phyloP scores from a whole-genome alignment of 768 basidiomycete species.

The Mrakia gelida region DNA sequence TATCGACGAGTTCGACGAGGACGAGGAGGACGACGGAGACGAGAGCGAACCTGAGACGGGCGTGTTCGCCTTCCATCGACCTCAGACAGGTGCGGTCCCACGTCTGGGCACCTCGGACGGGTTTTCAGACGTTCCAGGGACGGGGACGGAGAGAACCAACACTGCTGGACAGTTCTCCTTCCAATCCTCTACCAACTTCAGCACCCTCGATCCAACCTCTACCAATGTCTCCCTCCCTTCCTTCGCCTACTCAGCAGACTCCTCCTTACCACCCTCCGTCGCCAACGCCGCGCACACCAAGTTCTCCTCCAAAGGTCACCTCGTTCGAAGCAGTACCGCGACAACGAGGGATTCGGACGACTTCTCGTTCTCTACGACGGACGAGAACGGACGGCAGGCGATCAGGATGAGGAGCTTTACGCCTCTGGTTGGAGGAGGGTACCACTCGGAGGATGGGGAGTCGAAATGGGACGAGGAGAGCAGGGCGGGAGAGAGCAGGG shows the following conservation, averaged over 20 bases:
- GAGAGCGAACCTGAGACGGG: slow-evolving; percentile 12
- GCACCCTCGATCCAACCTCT: not conserved
- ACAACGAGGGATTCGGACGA: slow-evolving; percentile 2
- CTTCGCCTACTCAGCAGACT: slow-evolving; percentile 7
- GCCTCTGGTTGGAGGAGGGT: slow-evolving; percentile 3
- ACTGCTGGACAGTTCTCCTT: slow-evolving; percentile 4
- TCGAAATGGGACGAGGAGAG: slow-evolving; percentile 21
- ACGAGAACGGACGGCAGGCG: slow-evolving; percentile 11
- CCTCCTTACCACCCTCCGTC: not conserved
- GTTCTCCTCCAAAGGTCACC: not conserved
- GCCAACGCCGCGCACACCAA: not conserved
- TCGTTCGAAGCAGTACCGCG: not conserved
- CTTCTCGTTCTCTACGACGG: slow-evolving; percentile 5
- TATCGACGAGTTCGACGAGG: slow-evolving; percentile 21
- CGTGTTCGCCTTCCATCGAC: slow-evolving; percentile 23
- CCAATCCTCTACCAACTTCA: not conserved
- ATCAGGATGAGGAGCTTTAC: slow-evolving; percentile 27
- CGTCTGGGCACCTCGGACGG: not conserved
- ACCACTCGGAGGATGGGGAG: slow-evolving; percentile 11
- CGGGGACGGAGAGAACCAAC: not conserved
- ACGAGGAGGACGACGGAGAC: not conserved
- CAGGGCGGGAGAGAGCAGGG: slow-evolving; percentile 4
- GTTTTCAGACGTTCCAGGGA: not conserved
- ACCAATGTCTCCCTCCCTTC: slow-evolving; percentile 19
- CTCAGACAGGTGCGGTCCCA: slow-evolving; percentile 16